Conservation (phyloP, 345 rosid species). For the Pistacia atlantica region DNA sequence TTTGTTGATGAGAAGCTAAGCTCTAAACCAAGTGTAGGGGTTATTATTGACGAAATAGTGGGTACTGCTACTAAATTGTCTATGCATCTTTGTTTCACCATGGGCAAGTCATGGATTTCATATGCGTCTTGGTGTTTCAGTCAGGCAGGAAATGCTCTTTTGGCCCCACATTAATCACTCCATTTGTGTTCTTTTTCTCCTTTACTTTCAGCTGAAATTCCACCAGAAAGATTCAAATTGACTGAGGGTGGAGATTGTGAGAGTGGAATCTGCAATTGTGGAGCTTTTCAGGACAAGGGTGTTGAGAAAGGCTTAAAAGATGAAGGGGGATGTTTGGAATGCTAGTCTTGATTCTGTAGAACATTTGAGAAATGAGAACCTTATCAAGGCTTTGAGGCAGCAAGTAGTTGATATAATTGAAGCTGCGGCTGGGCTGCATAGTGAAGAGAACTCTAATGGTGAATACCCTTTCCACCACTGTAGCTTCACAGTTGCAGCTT, state of each 20-base stretch:
- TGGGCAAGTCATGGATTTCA: constrained; percentile 95
- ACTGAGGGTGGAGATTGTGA: constrained; percentile 63
- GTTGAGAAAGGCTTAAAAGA: constrained; percentile 26
- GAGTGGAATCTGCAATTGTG: constrained; percentile 45
- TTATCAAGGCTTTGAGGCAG: constrained; percentile 44
- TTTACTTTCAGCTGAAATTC: constrained; percentile 57
- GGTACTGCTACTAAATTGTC: constrained; percentile 79
- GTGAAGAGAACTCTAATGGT: constrained; percentile 57
- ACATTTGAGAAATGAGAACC: constrained; percentile 33
- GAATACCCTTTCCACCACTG: constrained; percentile 58
- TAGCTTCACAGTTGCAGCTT: constrained; percentile 62
- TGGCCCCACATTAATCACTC: constrained; percentile 40
- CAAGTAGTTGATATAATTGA: constrained; percentile 66
- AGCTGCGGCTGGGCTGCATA: constrained; percentile 68
- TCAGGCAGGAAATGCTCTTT: constrained; percentile 64
- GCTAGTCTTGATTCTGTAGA: constrained; percentile 33
- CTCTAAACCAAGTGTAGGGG: constrained; percentile 33
- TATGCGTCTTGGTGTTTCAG: constrained; percentile 91
- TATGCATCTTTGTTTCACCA: constrained; percentile 73
- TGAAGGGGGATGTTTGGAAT: constrained; percentile 34
- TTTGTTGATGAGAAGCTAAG: constrained; percentile 34
- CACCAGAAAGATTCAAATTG: constrained; percentile 65
- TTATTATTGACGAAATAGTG: constrained; percentile 64
- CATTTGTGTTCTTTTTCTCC: constrained; percentile 59
- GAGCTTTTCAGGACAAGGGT: constrained; percentile 42